Evolutionary conservation across 768 basidiomycete genomes (phyloP), one percentile per base, ranked within the genome.

Genomic region (Lyophyllum atratum): DNA sequence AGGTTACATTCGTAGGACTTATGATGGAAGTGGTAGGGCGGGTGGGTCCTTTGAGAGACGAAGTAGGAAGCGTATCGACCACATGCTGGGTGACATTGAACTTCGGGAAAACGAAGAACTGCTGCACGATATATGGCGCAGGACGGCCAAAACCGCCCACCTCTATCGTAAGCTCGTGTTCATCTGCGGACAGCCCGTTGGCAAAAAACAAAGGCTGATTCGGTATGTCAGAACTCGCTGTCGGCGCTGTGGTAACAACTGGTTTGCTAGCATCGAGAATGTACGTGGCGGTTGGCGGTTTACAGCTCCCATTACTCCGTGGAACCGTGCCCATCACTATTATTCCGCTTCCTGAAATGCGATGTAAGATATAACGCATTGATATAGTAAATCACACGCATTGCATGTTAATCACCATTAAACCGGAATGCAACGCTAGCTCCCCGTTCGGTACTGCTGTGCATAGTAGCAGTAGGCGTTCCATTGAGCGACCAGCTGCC

Each of bases 291-390:
- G 72, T 72, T 0, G 79, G 79, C 10, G 79, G 76, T 29, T 45
- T 59, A 19, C 59, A 19, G 1, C 71, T 70, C 1, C 44, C 49
- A 55, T 76, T 78, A 62, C 77, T 79, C 17, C 64, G 59, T 4
- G 77, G 76, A 12, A 82, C 72, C 7, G 76, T 77, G 0, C 81
- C 81, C 50, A 78, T 75, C 7, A 81, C 75, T 2, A 73, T 67
- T 15, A 83, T 74, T 22, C 72, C 74, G n/a, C 72, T 77, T n/a
- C 79, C 80, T 83, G 45, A n/a, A 15, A 17, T 26, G 17, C 3
- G 34, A 4, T 37, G n/a, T n/a, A n/a, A n/a, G n/a, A n/a, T n/a
- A n/a, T n/a, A n/a, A n/a, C n/a, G n/a, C n/a, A n/a, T n/a, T n/a
- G n/a, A n/a, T n/a, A n/a, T n/a, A n/a, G n/a, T n/a, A n/a, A n/a